phyloP scores from a whole-genome alignment of 2,329 filamentous ascomycete genomes.

The Ceratocystis ficicola region DNA sequence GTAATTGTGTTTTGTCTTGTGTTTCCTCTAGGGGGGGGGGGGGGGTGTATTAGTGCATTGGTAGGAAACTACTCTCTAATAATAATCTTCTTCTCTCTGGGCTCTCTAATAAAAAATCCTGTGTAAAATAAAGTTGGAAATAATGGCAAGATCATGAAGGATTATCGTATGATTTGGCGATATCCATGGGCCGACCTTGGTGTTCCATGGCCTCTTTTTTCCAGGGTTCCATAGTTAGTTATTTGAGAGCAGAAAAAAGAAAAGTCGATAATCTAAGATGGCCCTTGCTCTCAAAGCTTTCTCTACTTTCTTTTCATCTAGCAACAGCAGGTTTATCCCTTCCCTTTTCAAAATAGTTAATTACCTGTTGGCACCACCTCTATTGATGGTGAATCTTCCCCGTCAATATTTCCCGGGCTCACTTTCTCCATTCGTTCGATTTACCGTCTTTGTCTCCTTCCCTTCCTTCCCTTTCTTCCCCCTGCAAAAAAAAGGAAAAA shows the following conservation, averaged over 20 bases:
- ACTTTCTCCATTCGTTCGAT: not conserved
- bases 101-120: not conserved
- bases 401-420: not conserved
- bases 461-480: not conserved
- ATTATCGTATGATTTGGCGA: slow-evolving; percentile 20
- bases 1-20: too few species aligned
- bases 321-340: not conserved
- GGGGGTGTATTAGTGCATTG: too few species aligned
- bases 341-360: not conserved
- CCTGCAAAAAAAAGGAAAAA: not conserved
- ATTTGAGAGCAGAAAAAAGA: not conserved
- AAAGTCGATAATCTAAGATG: not conserved
- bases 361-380: slow-evolving; percentile 4
- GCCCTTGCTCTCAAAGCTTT: not conserved
- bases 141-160: slow-evolving; percentile 19
- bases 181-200: slow-evolving; percentile 13
- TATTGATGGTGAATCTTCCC: not conserved
- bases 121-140: slow-evolving; percentile 22
- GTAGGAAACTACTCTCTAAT: not conserved
- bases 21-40: too few species aligned
- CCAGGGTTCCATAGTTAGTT: not conserved
- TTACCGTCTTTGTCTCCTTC: slow-evolving; percentile 1
- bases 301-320: not conserved
- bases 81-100: not conserved
- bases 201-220: slow-evolving; percentile 12